Percentiles rank a stretch among this genome's conserved stretches.
These are phyloP conservation scores for Aquanectria penicillioides DNA, from an alignment of 2,329 filamentous ascomycete genomes.

Conservation along the genomic window DNA sequence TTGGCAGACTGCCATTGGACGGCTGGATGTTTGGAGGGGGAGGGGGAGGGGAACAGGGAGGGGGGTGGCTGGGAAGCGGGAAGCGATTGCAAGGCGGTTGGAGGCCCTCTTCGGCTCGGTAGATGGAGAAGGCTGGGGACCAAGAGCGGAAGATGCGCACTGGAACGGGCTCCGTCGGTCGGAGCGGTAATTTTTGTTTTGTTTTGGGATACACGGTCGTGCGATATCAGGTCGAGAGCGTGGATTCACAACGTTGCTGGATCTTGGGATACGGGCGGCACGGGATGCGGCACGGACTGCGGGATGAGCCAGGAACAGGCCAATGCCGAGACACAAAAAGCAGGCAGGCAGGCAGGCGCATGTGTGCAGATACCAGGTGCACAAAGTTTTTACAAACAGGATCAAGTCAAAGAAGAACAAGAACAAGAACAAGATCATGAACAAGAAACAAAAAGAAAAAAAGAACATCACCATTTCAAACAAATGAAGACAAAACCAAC, in stretches of 20 bases:
- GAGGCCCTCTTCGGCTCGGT: not conserved
- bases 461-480: conserved; percentile 10
- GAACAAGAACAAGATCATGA: not conserved
- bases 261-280: no score
- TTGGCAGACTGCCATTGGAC: not conserved
- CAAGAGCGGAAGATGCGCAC: no score
- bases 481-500: conserved; percentile 12
- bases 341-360: not conserved
- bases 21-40: not conserved
- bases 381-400: not conserved
- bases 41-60: not conserved
- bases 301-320: conserved; percentile 2
- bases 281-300: conserved; percentile 5
- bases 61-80: no score
- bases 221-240: conserved; percentile 6
- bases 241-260: not conserved
- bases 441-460: not conserved
- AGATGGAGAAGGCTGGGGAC: not conserved
- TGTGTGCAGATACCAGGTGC: not conserved
- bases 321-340: no score
- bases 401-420: not conserved
- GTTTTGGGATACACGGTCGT: conserved; percentile 3
- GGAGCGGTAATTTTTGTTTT: not conserved
- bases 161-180: no score
- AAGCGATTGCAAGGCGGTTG: not conserved